Conservation (phyloP, 371 early-diverging fungal species). For the Mucor piriformis region DNA sequence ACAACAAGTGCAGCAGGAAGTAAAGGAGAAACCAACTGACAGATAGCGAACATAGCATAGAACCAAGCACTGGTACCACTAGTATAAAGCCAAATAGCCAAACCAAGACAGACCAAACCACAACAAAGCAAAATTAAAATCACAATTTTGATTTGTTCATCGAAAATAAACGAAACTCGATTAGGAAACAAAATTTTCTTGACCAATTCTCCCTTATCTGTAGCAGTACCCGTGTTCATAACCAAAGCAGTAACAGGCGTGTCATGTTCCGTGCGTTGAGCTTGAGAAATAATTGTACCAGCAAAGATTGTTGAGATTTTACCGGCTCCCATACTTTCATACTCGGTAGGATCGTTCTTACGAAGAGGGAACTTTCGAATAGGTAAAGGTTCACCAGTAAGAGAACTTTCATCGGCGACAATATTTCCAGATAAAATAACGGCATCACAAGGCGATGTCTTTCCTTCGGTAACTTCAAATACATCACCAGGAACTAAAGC, state of each 20-base stretch:
- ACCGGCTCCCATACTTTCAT: conserved; percentile 46
- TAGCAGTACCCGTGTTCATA: conserved; percentile 72
- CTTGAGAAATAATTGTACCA: conserved; percentile 55
- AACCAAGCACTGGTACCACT: conserved; percentile 58
- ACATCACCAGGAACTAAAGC: conserved; percentile 79
- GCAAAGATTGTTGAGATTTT: conserved; percentile 61
- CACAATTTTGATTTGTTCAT: conserved; percentile 71
- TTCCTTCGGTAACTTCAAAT: conserved; percentile 57
- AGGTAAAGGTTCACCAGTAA: conserved; percentile 70
- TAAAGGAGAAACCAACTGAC: conserved; percentile 73
- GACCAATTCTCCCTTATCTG: conserved; percentile 77
- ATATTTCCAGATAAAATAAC: conserved; percentile 69
- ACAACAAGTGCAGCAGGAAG: conserved; percentile 64
- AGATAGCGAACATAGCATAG: conserved; percentile 72
- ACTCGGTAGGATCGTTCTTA: conserved; percentile 28
- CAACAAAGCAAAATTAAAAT: conserved; percentile 61
- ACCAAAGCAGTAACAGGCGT: conserved; percentile 61
- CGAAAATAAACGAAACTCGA: conserved; percentile 65
- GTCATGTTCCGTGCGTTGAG: conserved; percentile 35
- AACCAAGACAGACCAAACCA: conserved; percentile 56
- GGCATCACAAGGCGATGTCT: conserved; percentile 68
- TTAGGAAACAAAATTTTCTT: conserved; percentile 75
- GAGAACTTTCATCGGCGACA: conserved; percentile 73
- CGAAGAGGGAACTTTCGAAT: conserved; percentile 62
- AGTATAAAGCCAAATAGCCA: conserved; percentile 57